Conservation (phyloP, 345 rosid genomes). For the Eucalyptus pumila region DNA sequence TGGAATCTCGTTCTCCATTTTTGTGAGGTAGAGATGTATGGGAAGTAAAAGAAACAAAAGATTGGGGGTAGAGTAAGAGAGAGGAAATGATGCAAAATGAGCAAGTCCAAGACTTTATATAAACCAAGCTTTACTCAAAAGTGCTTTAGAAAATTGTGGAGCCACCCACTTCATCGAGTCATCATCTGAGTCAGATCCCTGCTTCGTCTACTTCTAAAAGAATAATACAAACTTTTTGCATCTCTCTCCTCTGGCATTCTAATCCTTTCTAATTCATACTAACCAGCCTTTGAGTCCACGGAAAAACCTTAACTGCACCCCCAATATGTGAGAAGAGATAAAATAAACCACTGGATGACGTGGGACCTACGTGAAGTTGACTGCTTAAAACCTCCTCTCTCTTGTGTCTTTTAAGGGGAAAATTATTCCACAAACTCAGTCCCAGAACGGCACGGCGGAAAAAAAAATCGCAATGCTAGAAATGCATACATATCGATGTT, state of each 20-base stretch:
- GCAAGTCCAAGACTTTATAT: constrained; percentile 12
- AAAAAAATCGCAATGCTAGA: background rate
- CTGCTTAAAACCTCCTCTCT: background rate
- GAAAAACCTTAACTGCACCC: background rate
- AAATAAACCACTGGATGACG: background rate
- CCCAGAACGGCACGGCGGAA: background rate
- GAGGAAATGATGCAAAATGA: constrained; percentile 18
- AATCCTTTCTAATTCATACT: background rate
- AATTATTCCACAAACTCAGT: background rate
- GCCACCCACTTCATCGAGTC: constrained; percentile 9
- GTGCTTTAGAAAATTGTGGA: background rate
- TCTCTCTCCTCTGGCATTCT: background rate
- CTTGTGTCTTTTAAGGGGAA: background rate
- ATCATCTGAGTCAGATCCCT: constrained; percentile 42
- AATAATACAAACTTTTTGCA: background rate
- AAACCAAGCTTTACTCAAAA: background rate
- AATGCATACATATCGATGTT: background rate
- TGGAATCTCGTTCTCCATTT: constrained; percentile 25
- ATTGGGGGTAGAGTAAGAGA: background rate
- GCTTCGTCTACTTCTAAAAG: constrained; percentile 5
- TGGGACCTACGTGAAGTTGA: background rate
- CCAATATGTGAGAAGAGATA: background rate
- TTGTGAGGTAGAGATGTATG: background rate
- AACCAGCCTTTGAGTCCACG: background rate
- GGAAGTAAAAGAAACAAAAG: background rate